Percentiles rank a stretch among this genome's conserved stretches.
These are phyloP conservation scores for Penstemon eatonii DNA, from an alignment of 257 asterid species.

Conservation along the genomic window DNA sequence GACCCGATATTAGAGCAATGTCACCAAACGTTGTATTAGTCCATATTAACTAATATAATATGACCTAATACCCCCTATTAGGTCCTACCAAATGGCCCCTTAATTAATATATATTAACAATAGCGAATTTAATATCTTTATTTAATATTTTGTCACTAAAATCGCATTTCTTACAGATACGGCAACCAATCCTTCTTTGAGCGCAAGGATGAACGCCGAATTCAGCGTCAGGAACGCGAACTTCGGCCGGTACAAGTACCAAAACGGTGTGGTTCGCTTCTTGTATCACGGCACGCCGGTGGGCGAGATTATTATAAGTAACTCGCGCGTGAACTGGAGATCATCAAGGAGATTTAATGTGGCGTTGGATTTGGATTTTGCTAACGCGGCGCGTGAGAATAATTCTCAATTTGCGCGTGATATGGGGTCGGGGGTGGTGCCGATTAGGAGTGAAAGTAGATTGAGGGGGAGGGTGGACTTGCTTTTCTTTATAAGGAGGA, in stretches of 20 bases:
- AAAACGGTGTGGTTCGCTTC: constrained; percentile 30
- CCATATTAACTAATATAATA: too few relatives aligned
- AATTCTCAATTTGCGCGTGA: constrained; percentile 23
- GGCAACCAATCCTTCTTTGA: constrained; percentile 24
- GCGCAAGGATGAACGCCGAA: constrained; percentile 30
- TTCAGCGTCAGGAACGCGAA: constrained; percentile 45
- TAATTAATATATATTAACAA: too few relatives aligned
- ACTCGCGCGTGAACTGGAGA: constrained; percentile 27
- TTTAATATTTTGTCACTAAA: too few relatives aligned
- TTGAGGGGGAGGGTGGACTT: constrained; percentile 46
- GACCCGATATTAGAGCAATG: too few relatives aligned
- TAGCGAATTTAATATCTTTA: too few relatives aligned
- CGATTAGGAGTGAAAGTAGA: constrained; percentile 29
- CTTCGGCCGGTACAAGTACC: constrained; percentile 44
- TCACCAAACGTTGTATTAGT: too few relatives aligned
- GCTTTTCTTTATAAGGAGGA: constrained; percentile 43
- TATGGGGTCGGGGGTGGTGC: constrained; percentile 32
- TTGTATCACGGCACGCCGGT: constrained; percentile 27
- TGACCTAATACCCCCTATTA: too few relatives aligned
- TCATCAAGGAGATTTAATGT: constrained; percentile 30
- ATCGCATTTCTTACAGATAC: neutral
- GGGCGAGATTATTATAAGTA: constrained; percentile 33
- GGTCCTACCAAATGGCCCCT: too few relatives aligned
- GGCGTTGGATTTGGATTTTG: constrained; percentile 27
- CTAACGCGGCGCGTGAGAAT: neutral